A percentile compares a stretch with the other conserved stretches of the same genome.
Conservation (phyloP, 495 filamentous ascomycete genomes). For the Corynascus novoguineensis region DNA sequence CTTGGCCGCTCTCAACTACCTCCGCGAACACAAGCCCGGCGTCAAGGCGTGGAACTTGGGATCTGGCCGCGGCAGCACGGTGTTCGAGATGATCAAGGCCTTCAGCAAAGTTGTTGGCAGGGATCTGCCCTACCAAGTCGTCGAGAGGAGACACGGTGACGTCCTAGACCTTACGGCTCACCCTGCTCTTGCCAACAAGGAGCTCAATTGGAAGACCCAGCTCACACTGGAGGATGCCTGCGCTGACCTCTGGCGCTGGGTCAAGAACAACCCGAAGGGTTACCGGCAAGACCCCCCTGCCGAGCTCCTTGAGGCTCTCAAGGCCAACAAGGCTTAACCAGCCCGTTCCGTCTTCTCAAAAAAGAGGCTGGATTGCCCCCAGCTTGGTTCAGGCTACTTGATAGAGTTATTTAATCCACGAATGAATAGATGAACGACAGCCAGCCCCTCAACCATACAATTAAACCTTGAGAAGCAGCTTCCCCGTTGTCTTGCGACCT, state of each 20-base stretch:
- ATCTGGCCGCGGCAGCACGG: slow-evolving; percentile 90
- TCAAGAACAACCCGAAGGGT: slow-evolving; percentile 88
- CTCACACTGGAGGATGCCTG: slow-evolving; percentile 88
- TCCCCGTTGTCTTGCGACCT: slow-evolving; percentile 77
- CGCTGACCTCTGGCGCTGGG: slow-evolving; percentile 92
- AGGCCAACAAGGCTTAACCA: slow-evolving; percentile 36
- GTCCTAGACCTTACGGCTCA: slow-evolving; percentile 93
- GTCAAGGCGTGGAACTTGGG: slow-evolving; percentile 96
- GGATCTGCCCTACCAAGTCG: slow-evolving; percentile 82
- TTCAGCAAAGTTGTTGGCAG: slow-evolving; percentile 82
- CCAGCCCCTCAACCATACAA: neutral
- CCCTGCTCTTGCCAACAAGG: slow-evolving; percentile 75
- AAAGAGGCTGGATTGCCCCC: too few relatives aligned
- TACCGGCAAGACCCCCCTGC: slow-evolving; percentile 87
- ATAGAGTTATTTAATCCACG: slow-evolving; percentile 9
- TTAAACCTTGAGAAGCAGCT: slow-evolving; percentile 52
- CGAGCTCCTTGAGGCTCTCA: slow-evolving; percentile 68
- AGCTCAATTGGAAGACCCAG: slow-evolving; percentile 90
- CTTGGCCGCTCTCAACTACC: slow-evolving; percentile 85
- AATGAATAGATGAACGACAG: neutral
- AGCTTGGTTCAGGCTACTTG: neutral
- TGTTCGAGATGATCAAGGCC: slow-evolving; percentile 95
- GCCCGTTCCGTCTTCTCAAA: neutral
- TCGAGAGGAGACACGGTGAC: slow-evolving; percentile 75
- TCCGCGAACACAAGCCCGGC: slow-evolving; percentile 82